Base-by-base conservation (phyloP, 805 yeast genomes). In the Candida maris region DNA sequence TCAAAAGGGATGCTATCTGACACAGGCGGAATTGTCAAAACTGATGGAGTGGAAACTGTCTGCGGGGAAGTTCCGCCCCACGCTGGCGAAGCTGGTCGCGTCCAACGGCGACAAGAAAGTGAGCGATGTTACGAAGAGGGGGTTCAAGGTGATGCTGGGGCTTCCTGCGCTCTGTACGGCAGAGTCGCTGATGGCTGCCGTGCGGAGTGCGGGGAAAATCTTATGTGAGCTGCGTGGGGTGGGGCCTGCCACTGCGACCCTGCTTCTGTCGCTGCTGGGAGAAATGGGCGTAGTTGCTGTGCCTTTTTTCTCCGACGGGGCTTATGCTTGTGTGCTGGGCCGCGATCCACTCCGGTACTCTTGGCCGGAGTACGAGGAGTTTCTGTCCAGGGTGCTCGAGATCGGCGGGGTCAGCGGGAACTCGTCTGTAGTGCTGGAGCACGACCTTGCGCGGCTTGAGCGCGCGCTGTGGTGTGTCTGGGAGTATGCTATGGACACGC, bases 241-340 rank as follows among this genome's bases (percentile, higher is more conserved):
- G 4, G 77, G 77, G 0, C 75, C 75, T 1, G 77, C 77, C 5
- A 71, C 75, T 5, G 72, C 68, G 3, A 67, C 73, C 28, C 55
- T 71, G 35, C 48, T 71, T 0, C 42, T 67, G 27, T 69, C 75
- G 1, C 42, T 70, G 14, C 27, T 40, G 15, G 20, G 34, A n/a
- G 29, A 12, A 3, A 26, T 34, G 18, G 15, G 12, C 7, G 28
- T 31, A 54, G 31, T 33, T 18, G 54, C 65, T 2, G 70, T 71
- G 1, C 76, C 76, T 1, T 71, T 69, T 42, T 70, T 70, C 51
- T 68, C 75, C 29, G 77, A 71, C 41, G 76, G 71, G 49, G 57
- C 68, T n/a, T 71, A 62, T 40, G 44, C 57, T 35, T 62, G 61
- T 46, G 61, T 52, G 27, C 45, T 65, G 21, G 52, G 59, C 4